Evolutionary conservation across 371 early-diverging fungal genomes (phyloP), one percentile per base, ranked within the genome.

Genomic region (Actinomucor elegans): DNA sequence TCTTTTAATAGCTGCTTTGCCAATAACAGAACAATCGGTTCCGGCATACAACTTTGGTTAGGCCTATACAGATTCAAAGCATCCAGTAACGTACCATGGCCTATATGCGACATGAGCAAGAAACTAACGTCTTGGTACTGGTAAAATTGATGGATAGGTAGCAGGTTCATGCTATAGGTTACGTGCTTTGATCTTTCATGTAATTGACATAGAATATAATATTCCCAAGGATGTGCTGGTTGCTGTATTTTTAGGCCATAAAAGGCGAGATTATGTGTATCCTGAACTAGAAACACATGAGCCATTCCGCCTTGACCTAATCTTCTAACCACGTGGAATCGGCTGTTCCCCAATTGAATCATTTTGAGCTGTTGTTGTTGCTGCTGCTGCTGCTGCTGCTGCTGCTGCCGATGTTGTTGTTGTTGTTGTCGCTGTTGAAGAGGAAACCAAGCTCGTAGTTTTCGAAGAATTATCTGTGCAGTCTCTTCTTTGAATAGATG

Each of bases 281-380:
- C 37, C 18, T 61, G 42, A 12, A 69, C 59, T 8, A 37, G 43
- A 47, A 69, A 79, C 1, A 79, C 62, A 15, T 52, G 46, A 18
- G 68, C 74, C 55, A 65, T 61, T 8, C 72, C 75, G 5, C 79
- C 79, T 66, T 79, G 59, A 23, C 71, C 76, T 10, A 79, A 15
- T 32, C 60, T 63, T 5, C 42, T 20, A 0, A 59, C 18, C 12
- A 73, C 57, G 8, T 44, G 48, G 32, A 50, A 66, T 7, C 20
- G 10, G 11, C 53, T 51, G 8, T 61, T 27, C 15, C 36, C 45
- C 12, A 70, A 37, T 15, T 10, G 10, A 10, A 60, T 33, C 4
- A 47, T 18, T 10, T 50, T 34, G 4, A 26, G 26, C 7, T 24
- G 11, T 15, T 48, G 23, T 7, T 35, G n/a, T 15, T 35, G 15